A percentile compares a stretch with the other conserved stretches of the same genome.
phyloP scores from a whole-genome alignment of 2,329 filamentous ascomycete genomes.

The Macrophomina phaseolina region DNA sequence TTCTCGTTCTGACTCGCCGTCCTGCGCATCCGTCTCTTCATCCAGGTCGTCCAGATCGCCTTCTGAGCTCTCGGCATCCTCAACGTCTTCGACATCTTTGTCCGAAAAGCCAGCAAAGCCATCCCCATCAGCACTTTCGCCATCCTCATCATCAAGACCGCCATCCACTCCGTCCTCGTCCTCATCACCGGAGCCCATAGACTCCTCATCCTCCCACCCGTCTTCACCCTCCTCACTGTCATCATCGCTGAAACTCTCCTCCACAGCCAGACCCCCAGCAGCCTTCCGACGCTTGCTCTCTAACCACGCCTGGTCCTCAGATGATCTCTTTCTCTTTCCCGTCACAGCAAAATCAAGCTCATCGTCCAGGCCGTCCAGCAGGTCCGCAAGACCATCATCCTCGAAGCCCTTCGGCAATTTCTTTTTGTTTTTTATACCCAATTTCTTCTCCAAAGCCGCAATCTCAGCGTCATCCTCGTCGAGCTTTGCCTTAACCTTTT shows the following conservation, averaged over 20 bases:
- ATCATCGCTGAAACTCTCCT: slow-evolving; percentile 37
- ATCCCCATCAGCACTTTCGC: slow-evolving; percentile 36
- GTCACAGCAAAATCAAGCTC: slow-evolving; percentile 47
- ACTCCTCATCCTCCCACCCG: slow-evolving; percentile 37
- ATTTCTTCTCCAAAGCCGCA: slow-evolving; percentile 80
- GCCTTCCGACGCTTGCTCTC: slow-evolving; percentile 63
- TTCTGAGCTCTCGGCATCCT: slow-evolving; percentile 30
- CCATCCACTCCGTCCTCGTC: slow-evolving; percentile 42
- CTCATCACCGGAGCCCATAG: slow-evolving; percentile 31
- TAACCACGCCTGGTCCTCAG: slow-evolving; percentile 67
- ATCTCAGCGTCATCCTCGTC: slow-evolving; percentile 89
- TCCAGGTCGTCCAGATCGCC: slow-evolving; percentile 35
- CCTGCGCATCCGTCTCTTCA: slow-evolving; percentile 37
- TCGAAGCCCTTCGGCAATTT: slow-evolving; percentile 73
- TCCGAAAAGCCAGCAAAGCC: slow-evolving; percentile 36
- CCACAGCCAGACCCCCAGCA: slow-evolving; percentile 36
- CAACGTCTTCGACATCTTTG: slow-evolving; percentile 36
- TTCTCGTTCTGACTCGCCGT: slow-evolving; percentile 34
- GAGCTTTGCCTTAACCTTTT: slow-evolving; percentile 63
- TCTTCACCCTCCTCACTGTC: slow-evolving; percentile 39
- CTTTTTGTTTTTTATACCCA: slow-evolving; percentile 82
- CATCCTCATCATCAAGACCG: slow-evolving; percentile 31
- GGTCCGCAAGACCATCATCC: slow-evolving; percentile 81
- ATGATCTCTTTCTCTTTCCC: slow-evolving; percentile 59
- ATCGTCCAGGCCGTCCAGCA: slow-evolving; percentile 72